Conservation (phyloP, 768 basidiomycete genomes). For the Agrocybe pediades region DNA sequence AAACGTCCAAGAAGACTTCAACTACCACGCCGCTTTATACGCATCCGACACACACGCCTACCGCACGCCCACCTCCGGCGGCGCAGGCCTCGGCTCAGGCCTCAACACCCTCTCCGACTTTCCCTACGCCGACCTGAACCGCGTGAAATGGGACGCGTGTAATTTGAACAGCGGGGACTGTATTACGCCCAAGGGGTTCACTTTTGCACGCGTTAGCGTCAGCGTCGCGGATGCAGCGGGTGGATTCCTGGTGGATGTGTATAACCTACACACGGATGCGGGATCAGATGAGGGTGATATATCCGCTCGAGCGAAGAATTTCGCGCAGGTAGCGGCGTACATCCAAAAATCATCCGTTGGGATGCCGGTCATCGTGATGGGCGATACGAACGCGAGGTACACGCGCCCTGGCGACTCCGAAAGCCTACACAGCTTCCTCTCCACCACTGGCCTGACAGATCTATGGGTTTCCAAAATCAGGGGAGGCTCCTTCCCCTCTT, state of each 20-base stretch:
- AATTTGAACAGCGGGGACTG: constrained; percentile 33
- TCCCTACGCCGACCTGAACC: constrained; percentile 32
- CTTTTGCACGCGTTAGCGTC: constrained; percentile 32
- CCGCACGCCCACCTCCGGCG: constrained; percentile 39
- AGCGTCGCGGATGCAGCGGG: too few species aligned
- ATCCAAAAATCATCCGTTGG: constrained; percentile 29
- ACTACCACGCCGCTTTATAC: constrained; percentile 37
- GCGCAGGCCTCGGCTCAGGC: constrained; percentile 34
- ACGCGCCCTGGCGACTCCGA: constrained; percentile 32
- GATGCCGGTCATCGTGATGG: constrained; percentile 37
- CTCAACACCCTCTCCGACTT: constrained; percentile 39
- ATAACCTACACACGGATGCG: constrained; percentile 41
- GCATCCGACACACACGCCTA: constrained; percentile 34
- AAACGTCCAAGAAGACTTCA: constrained; percentile 40
- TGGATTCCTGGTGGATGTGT: constrained; percentile 35
- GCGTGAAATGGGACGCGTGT: constrained; percentile 31
- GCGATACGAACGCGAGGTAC: constrained; percentile 40
- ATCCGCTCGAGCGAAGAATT: constrained; percentile 30
- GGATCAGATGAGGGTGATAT: constrained; percentile 33
- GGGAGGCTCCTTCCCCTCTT: constrained; percentile 26
- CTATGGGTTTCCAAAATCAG: constrained; percentile 32
- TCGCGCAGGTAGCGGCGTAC: constrained; percentile 32
- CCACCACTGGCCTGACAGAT: constrained; percentile 25
- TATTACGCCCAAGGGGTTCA: constrained; percentile 42
- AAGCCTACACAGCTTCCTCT: constrained; percentile 22